Conservation (phyloP, 495 filamentous ascomycete genomes). For the Diplogelasinospora grovesii region DNA sequence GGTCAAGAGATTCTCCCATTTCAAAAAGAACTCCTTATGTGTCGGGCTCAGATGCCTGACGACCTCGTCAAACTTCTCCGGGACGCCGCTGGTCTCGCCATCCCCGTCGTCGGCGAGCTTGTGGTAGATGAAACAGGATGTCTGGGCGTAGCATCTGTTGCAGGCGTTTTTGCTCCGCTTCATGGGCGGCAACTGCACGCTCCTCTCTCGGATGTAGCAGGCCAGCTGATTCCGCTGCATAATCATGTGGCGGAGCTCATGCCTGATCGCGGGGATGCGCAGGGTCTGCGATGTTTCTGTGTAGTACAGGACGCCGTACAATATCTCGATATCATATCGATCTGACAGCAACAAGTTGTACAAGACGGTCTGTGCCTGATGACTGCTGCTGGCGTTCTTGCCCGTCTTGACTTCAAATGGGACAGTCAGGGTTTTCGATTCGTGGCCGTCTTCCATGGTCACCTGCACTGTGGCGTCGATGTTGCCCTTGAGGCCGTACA, state of each 20-base stretch:
- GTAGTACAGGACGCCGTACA: constrained; percentile 88
- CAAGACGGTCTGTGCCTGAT: constrained; percentile 88
- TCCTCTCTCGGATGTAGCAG: constrained; percentile 71
- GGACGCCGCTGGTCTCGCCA: constrained; percentile 69
- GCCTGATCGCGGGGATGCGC: constrained; percentile 72
- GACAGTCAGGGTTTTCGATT: constrained; percentile 65
- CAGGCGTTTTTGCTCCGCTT: constrained; percentile 70
- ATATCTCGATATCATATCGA: constrained; percentile 86
- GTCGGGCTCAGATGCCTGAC: constrained; percentile 64
- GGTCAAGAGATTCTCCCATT: constrained; percentile 88
- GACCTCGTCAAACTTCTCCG: constrained; percentile 66
- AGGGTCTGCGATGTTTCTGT: constrained; percentile 81
- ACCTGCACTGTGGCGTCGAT: constrained; percentile 97
- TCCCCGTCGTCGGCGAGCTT: constrained; percentile 81
- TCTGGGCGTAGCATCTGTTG: constrained; percentile 77
- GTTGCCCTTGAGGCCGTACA: constrained; percentile 95
- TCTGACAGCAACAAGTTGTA: constrained; percentile 92
- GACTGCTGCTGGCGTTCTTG: constrained; percentile 65
- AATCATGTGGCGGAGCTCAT: constrained; percentile 90
- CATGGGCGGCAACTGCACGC: constrained; percentile 74
- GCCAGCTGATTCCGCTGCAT: constrained; percentile 90
- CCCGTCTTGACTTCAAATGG: constrained; percentile 96
- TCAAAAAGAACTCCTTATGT: constrained; percentile 79
- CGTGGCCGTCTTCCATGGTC: constrained; percentile 59
- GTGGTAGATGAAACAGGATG: constrained; percentile 88